Evolutionary conservation across 2,329 filamentous ascomycete species (phyloP), one percentile per base, ranked within the genome.

Genomic region (Penicillium sp.): DNA sequence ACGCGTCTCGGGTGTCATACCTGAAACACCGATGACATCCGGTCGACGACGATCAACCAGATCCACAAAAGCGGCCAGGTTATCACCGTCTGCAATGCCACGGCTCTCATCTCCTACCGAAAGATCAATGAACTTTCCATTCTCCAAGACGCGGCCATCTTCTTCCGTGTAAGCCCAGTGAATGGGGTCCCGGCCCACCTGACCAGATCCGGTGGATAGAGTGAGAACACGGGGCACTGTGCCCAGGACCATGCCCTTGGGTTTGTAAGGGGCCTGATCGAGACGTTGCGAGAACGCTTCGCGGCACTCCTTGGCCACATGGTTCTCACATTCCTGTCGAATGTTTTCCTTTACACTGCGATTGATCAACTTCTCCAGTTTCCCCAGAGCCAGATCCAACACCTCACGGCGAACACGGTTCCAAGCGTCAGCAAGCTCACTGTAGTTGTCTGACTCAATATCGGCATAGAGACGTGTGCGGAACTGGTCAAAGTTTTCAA

Each of bases 291-390:
- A 86, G 69, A 93, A 97, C 54, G 89, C 87, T 58, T 95, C 88
- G 45, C 93, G 85, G 61, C 90, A 95, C 48, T 83, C 80, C 62
- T 85, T 87, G n/a, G 90, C 83, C 43, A 98, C 82, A 61, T 89
- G 84, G 61, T 95, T 90, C 69, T 98, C 91, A 64, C 93, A 98
- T 59, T 91, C 89, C 8, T 89, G 91, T 59, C 89, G 87, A 57
- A 98, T 79, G 41, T 88, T 89, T 65, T 98, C 93, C 69, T 97
- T 97, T 54, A 97, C 88, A 51, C 89, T 88, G 66, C 91, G 93
- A 51, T 87, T 81, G 60, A 97, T 90, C 57, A 94, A 75, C 59
- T 79, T 83, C 60, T 95, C 86, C 38, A 98, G 76, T 65, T 91
- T 95, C 8, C 78, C 75, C 52, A 95, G 82, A 0, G 90, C 89